These are phyloP conservation scores for Pseudocercospora crystallina DNA, from an alignment of 2,329 filamentous ascomycete genomes.

Conservation along the genomic window DNA sequence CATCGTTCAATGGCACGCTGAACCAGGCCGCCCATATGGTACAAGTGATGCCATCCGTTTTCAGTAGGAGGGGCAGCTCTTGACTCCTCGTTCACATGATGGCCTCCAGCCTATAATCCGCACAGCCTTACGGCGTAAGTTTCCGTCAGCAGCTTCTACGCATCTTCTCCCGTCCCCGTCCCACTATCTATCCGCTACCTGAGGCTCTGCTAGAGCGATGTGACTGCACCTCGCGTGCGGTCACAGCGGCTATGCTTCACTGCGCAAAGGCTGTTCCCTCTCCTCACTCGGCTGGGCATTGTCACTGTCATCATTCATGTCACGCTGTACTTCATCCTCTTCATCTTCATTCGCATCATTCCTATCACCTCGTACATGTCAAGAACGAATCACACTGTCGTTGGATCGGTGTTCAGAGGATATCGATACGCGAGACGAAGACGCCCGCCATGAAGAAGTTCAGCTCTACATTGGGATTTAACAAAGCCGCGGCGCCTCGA, in stretches of 20 bases:
- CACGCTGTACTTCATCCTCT: background rate
- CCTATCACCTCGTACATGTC: background rate
- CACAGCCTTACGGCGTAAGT: constrained; percentile 11
- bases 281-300: background rate
- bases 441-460: constrained; percentile 14
- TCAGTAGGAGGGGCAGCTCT: constrained; percentile 1
- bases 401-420: constrained; percentile 9
- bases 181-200: constrained; percentile 2
- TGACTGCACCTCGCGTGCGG: constrained; percentile 5
- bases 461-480: background rate
- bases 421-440: constrained; percentile 6
- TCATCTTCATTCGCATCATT: background rate
- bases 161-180: background rate
- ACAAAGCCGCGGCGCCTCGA: too few relatives aligned
- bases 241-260: constrained; percentile 4
- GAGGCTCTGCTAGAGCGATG: constrained; percentile 1
- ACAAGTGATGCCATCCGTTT: constrained; percentile 7
- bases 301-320: background rate
- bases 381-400: constrained; percentile 2
- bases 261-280: constrained; percentile 6
- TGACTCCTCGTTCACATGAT: constrained; percentile 3
- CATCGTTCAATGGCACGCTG: too few relatives aligned
- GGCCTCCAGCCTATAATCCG: constrained; percentile 7
- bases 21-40: constrained; percentile 1
- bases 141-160: background rate